phyloP scores from a whole-genome alignment of 805 yeast genomes.

The Monosporozyma aerobia region DNA sequence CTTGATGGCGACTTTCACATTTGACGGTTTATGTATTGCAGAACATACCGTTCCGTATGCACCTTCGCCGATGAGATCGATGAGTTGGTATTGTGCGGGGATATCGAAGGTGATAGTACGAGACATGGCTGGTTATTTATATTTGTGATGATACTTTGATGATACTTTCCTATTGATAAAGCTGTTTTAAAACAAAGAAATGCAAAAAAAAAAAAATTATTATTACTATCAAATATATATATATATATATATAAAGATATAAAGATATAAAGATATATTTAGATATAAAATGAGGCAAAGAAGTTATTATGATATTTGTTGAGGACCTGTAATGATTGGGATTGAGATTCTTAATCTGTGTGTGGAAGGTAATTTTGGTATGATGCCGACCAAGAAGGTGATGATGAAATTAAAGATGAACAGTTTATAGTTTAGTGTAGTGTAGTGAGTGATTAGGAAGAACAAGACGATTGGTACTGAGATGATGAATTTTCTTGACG shows the following conservation, averaged over 20 bases:
- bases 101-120: constrained; percentile 53
- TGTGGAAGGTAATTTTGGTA: constrained; percentile 81
- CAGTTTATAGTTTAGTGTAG: constrained; percentile 70
- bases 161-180: too few species aligned
- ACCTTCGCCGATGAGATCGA: constrained; percentile 64
- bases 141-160: background rate
- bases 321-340: constrained; percentile 38
- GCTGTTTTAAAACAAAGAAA: too few species aligned
- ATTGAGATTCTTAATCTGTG: constrained; percentile 66
- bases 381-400: constrained; percentile 76
- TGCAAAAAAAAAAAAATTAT: too few species aligned
- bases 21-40: constrained; percentile 54
- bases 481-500: constrained; percentile 85
- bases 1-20: constrained; percentile 64
- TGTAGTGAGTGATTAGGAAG: constrained; percentile 79
- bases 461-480: constrained; percentile 89
- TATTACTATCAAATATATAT: background rate
- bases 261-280: background rate
- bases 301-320: constrained; percentile 24
- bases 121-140: constrained; percentile 16
- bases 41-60: constrained; percentile 74
- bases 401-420: constrained; percentile 65
- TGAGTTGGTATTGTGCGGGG: constrained; percentile 50
- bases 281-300: background rate
- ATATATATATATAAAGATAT: background rate